A percentile compares a stretch with the other conserved stretches of the same genome.
These are phyloP conservation scores for Candida peoriensis DNA, from an alignment of 805 yeast genomes.

Conservation along the genomic window DNA sequence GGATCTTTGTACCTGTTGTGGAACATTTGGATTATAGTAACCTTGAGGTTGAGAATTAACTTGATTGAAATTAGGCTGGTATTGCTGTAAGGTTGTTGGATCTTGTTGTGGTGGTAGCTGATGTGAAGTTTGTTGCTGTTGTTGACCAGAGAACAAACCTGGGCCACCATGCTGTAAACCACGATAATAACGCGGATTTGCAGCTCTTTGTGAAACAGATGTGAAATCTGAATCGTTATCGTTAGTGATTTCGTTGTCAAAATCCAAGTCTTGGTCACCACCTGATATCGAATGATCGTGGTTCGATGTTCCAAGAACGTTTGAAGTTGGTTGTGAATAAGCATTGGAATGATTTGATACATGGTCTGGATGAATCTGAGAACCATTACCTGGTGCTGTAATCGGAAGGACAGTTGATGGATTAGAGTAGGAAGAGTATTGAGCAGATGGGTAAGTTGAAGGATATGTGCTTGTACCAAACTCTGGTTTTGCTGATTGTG, in stretches of 20 bases:
- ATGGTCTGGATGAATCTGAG: background rate
- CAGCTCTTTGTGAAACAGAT: conserved; percentile 72
- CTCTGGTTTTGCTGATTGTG: conserved; percentile 23
- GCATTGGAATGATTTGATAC: background rate
- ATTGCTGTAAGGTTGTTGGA: conserved; percentile 1
- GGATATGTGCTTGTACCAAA: conserved; percentile 15
- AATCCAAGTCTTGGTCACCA: conserved; percentile 8
- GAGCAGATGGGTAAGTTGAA: conserved; percentile 15
- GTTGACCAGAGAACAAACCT: conserved; percentile 19
- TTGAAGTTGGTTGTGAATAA: background rate
- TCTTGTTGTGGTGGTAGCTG: conserved; percentile 4
- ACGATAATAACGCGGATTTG: conserved; percentile 51
- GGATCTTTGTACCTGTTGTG: conserved; percentile 1
- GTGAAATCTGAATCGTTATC: conserved; percentile 59
- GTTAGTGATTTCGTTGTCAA: conserved; percentile 17
- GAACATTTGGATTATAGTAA: background rate
- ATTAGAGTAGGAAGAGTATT: conserved; percentile 4
- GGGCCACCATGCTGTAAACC: conserved; percentile 27
- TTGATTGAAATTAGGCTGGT: conserved; percentile 1
- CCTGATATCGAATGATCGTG: conserved; percentile 10
- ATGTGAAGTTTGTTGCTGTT: conserved; percentile 2
- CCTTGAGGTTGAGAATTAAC: conserved; percentile 13
- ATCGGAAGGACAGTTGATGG: background rate
- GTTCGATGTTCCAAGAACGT: conserved; percentile 7
- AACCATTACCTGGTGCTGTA: background rate